These are phyloP conservation scores for Isoetes engelmannii DNA, from an alignment of 83 land plant species.

Conservation along the genomic window DNA sequence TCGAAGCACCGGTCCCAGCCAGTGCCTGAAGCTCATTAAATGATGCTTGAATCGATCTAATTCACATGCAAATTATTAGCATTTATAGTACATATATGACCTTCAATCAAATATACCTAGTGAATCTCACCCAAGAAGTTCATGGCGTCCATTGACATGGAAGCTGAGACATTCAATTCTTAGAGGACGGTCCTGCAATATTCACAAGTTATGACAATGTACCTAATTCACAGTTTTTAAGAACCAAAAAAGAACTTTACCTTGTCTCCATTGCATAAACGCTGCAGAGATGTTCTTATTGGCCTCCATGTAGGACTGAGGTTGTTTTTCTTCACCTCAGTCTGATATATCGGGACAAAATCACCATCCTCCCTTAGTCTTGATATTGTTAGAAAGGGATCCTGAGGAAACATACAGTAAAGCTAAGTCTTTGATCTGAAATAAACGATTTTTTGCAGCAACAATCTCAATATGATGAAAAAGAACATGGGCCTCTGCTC, in stretches of 20 bases:
- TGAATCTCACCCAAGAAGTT: conserved; percentile 61
- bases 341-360: conserved; percentile 52
- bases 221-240: neutral
- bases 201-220: neutral
- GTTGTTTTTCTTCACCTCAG: conserved; percentile 76
- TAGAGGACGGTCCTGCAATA: conserved; percentile 63
- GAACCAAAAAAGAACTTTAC: conserved; percentile 3
- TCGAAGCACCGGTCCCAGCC: neutral
- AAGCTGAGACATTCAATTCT: conserved; percentile 64
- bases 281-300: conserved; percentile 54
- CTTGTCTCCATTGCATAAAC: conserved; percentile 30
- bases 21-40: conserved; percentile 11
- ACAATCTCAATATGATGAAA: too few species aligned
- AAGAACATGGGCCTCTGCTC: too few species aligned
- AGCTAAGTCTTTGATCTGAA: neutral
- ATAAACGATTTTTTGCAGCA: too few species aligned
- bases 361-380: conserved; percentile 46
- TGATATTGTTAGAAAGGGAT: conserved; percentile 68
- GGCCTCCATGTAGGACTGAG: conserved; percentile 70
- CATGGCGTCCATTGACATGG: conserved; percentile 77
- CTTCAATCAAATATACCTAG: neutral
- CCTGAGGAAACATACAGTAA: conserved; percentile 33
- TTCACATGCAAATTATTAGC: neutral
- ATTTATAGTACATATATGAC: neutral
- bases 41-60: conserved; percentile 15